phyloP scores from a whole-genome alignment of 1,139 yeast genomes.

The Debaryomyces coudertii region DNA sequence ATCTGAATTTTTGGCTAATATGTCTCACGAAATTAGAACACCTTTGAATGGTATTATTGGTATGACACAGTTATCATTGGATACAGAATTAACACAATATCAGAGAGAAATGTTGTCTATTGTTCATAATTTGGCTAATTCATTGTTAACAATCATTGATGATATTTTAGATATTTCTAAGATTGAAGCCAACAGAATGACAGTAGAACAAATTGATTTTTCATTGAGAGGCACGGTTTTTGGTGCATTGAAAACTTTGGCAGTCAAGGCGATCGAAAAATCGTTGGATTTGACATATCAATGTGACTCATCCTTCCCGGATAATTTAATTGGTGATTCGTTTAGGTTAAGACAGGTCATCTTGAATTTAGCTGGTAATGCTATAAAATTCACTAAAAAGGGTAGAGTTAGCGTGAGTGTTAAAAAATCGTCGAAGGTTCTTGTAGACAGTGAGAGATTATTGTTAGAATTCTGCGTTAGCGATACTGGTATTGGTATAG shows the following conservation, averaged over 20 bases:
- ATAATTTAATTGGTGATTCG: conserved; percentile 82
- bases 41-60: conserved; percentile 94
- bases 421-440: conserved; percentile 49
- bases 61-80: conserved; percentile 86
- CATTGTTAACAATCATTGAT: conserved; percentile 80
- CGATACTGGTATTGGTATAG: conserved; percentile 89
- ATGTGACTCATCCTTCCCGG: conserved; percentile 86
- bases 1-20: conserved; percentile 86
- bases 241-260: conserved; percentile 84
- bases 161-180: conserved; percentile 89
- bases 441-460: conserved; percentile 56
- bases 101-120: conserved; percentile 89
- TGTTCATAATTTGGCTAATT: conserved; percentile 83
- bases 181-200: conserved; percentile 91
- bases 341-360: conserved; percentile 85
- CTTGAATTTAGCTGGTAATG: conserved; percentile 82
- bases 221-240: conserved; percentile 83
- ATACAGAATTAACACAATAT: conserved; percentile 83
- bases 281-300: conserved; percentile 78
- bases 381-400: conserved; percentile 79
- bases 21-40: conserved; percentile 90
- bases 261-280: conserved; percentile 86
- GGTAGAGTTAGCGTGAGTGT: conserved; percentile 76
- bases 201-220: conserved; percentile 85
- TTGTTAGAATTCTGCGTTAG: conserved; percentile 82